phyloP scores from a whole-genome alignment of 345 rosid genomes.

The Melastoma malabathricum region DNA sequence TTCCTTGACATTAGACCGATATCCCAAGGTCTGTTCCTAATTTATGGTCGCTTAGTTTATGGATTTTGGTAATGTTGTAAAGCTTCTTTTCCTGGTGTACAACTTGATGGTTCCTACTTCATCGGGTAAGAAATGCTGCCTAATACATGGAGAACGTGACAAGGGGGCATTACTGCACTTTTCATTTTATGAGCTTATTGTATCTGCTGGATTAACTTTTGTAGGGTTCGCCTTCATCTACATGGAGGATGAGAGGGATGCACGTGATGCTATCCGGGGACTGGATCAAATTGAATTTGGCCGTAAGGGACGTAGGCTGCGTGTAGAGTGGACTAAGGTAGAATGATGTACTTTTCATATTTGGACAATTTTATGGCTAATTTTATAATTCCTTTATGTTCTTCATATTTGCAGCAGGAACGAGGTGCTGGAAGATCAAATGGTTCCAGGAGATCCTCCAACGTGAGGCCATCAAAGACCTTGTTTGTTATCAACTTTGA shows the following conservation, averaged over 20 bases:
- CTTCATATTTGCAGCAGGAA: constrained; percentile 42
- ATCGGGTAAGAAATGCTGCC: constrained; percentile 16
- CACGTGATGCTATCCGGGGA: constrained; percentile 91
- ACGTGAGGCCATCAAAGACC: constrained; percentile 72
- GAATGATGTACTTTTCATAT: not conserved
- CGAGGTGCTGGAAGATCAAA: constrained; percentile 54
- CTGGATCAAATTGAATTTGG: constrained; percentile 79
- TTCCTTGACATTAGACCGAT: constrained; percentile 72
- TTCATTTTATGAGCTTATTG: not conserved
- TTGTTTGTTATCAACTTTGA: constrained; percentile 91
- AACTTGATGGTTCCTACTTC: constrained; percentile 16
- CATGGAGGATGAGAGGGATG: constrained; percentile 97
- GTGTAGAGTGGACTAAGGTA: constrained; percentile 99
- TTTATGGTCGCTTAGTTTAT: constrained; percentile 54
- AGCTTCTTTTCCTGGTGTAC: constrained; percentile 22
- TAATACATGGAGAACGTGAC: constrained; percentile 21
- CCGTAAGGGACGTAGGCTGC: constrained; percentile 85
- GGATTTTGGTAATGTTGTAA: constrained; percentile 39
- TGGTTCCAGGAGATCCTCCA: constrained; percentile 49
- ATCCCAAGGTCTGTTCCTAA: constrained; percentile 84
- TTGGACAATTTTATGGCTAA: not conserved
- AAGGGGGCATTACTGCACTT: constrained; percentile 9
- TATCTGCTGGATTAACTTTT: constrained; percentile 7
- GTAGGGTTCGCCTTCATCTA: constrained; percentile 85
- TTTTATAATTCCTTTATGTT: not conserved